Base-by-base conservation (phyloP, 2,329 filamentous ascomycete genomes). In the Curvularia hawaiiensis region DNA sequence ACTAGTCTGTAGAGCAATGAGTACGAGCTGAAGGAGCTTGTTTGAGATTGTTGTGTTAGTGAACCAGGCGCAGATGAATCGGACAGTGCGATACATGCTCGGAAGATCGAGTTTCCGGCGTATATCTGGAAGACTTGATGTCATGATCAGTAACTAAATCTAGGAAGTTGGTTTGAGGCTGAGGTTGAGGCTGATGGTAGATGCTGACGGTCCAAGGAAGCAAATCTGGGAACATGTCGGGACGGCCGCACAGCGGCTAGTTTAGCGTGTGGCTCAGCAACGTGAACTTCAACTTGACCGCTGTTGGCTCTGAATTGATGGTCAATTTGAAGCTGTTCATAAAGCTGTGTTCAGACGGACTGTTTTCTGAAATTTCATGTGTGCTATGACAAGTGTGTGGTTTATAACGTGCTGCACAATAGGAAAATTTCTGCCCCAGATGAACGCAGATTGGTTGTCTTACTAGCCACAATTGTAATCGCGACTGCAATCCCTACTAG, bases 41-140 rank as follows among this genome's bases (percentile, higher is more conserved):
- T 20, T 24, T 56, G 47, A 48, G 39, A 43, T 50, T 50, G 39
- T 45, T 54, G 22, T 30, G 59, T 40, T 43, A 44, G 20, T 48
- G 45, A 20, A 33, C 38, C 46, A 56, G 48, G 54, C 56, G 60
- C 60, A 60, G 49, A 45, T 16, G 33, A 22, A 18, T 53, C 49
- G 60, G 38, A 41, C 41, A 9, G 44, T 30, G 58, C 58, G 60
- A 64, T 46, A 53, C 44, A 46, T 41, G 38, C 49, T 61, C 65
- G 68, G 69, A 49, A 61, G 56, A 18, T 56, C 40, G 22, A 60
- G 24, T 50, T 68, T 33, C 66, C 68, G 69, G 41, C 22, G 56
- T 48, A 58, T 54, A 59, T 48, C 40, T 56, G 28, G 51, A 60
- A 58, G 47, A 30, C 16, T 52, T 44, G 35, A 58, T 54, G 50